phyloP scores from a whole-genome alignment of 2,329 filamentous ascomycete species.

The Fusarium sp. region DNA sequence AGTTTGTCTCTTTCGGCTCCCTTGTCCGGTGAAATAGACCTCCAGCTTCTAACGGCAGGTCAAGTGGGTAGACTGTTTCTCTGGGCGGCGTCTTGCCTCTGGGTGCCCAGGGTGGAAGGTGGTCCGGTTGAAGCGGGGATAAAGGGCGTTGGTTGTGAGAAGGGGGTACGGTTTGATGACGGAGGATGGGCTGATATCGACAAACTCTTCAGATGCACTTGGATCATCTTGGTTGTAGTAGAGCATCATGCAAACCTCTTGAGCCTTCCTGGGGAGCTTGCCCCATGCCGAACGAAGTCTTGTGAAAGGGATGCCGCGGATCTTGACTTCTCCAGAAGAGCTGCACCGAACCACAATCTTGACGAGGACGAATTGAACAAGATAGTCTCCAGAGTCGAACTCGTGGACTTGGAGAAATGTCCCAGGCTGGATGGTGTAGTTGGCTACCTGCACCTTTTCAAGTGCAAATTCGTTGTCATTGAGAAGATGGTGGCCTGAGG shows the following conservation, averaged over 20 bases:
- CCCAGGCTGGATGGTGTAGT: constrained; percentile 30
- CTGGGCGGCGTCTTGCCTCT: constrained; percentile 21
- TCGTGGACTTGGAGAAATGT: constrained; percentile 45
- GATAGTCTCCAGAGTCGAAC: constrained; percentile 34
- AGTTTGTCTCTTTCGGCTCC: constrained; percentile 36
- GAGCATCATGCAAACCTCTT: constrained; percentile 54
- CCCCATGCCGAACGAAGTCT: constrained; percentile 49
- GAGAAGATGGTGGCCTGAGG: constrained; percentile 20
- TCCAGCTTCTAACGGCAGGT: constrained; percentile 61
- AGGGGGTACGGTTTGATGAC: constrained; percentile 56
- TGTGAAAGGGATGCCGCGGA: constrained; percentile 52
- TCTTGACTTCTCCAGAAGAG: constrained; percentile 27
- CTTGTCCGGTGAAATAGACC: constrained; percentile 38
- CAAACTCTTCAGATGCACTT: constrained; percentile 42
- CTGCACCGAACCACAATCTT: constrained; percentile 50
- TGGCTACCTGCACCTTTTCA: constrained; percentile 19
- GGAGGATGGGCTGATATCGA: constrained; percentile 52
- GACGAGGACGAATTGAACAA: constrained; percentile 53
- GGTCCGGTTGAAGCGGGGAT: constrained; percentile 50
- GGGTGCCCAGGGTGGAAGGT: constrained; percentile 20
- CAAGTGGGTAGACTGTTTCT: constrained; percentile 49
- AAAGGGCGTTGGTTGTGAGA: constrained; percentile 63
- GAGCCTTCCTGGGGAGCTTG: constrained; percentile 50
- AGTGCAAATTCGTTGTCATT: constrained; percentile 38
- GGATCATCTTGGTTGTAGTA: constrained; percentile 50